Base-by-base conservation (phyloP, 768 basidiomycete genomes). In the Tulasnella sp. region DNA sequence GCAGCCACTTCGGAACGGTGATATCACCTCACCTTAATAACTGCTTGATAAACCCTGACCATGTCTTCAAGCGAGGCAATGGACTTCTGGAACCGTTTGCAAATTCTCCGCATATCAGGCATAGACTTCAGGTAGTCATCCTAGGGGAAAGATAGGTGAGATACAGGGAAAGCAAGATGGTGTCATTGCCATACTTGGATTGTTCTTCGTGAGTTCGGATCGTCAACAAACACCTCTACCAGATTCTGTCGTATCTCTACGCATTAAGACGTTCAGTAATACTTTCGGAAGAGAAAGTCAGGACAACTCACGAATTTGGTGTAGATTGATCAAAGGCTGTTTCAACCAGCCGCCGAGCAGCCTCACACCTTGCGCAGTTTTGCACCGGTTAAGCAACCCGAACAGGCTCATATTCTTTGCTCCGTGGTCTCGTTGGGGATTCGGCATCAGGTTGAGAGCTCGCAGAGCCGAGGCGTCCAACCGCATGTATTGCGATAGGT, bases 381-480 rank as follows among this genome's bases (percentile, higher is more conserved):
- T 98, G 86, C 97, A 98, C 81, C 93, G 93, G 83, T 99, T 98
- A 78, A 99, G 85, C 10, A 98, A 85, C 0, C 96, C 96, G 75
- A 96, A 90, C 6, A 99, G 83, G 4, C 94, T 96, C 40, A 93
- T 93, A 80, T 93, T 96, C 82, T 93, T 92, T 75, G 90, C 91
- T 89, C 91, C 77, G 76, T 70, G 79, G 77, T 78, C 77, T 79
- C 40, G 78, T 67, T 80, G 81, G 16, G 80, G 81, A 79, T 80
- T 82, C 76, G 96, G 94, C 37, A 93, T 89, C 20, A 99, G 85
- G 82, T 95, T 94, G 35, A 99, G 85, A 0, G 98, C 98, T 73
- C 92, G 89, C 23, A 99, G 86, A 0, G 98, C 97, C 80, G 95
- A 97, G 1, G 98, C 95, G 83, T 99, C 98, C 11, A 99, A 88